Base-by-base conservation (phyloP, 106 monocot genomes). In the Acorus calamus region DNA sequence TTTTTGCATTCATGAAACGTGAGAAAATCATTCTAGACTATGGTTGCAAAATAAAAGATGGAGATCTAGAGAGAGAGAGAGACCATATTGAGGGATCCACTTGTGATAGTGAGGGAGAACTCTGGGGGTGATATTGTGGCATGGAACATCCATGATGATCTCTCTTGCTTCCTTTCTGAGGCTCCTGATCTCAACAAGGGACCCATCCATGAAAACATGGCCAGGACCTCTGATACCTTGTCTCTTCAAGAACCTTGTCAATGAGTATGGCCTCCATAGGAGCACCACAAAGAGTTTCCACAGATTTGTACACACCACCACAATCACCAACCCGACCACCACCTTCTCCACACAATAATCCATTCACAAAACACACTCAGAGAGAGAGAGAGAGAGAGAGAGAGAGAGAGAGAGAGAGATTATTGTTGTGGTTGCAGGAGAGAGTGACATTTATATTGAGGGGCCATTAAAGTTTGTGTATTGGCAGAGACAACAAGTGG, bases 41-140 rank as follows among this genome's bases (percentile, higher is more conserved):
- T 8, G 2, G 4, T 43, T 4, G 28, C 44, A 61, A 5, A 5
- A 6, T 43, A 14, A 42, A 14, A 55, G 7, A 51, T 4, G 43
- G 4, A 14, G 43, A 50, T n/a, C 5, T 46, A 64, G 2, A 9
- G 14, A 42, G 8, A 65, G 51, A 52, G 65, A 52, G 3, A 46
- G 50, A 76, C 76, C 76, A 58, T 69, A 69, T 3, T 59, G 69
- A 14, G 63, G 64, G 11, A 42, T 14, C 76, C 76, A 76, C 6
- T 8, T 43, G 7, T 48, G 48, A 64, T 69, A 64, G 63, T 69
- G 69, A 49, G 76, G 76, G n/a, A 69, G 5, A n/a, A 76, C 49
- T 47, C 54, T 76, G 5, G 14, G 64, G 11, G 41, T 14, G 51
- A 64, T 55, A 52, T 76, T 63, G 52, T 76, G 76, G 3, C 49